Evolutionary conservation across 345 rosid species (phyloP), one percentile per base, ranked within the genome.

Genomic region (Boechera retrofracta): DNA sequence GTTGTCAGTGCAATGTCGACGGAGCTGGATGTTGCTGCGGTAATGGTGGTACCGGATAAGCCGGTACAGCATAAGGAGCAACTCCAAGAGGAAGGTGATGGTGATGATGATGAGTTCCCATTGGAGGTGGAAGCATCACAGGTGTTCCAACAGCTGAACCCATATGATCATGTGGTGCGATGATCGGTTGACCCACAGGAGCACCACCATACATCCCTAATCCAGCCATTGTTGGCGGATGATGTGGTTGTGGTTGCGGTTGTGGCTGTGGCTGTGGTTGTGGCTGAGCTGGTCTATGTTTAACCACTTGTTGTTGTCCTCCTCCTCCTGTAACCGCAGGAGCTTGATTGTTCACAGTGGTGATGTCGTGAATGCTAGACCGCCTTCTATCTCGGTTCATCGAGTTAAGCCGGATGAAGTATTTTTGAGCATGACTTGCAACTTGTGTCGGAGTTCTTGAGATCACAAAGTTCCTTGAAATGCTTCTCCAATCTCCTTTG

Each of bases 401-500:
- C 0, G 98, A 91, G 81, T 88, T 89, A 45, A 89, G 80, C 26
- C 98, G 67, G 55, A 93, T 89, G 85, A 91, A 93, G 82, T 93
- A 93, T 66, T 93, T 93, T 10, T 93, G 97, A 39, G 98, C 98
- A 84, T 93, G 98, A 31, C 98, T 93, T 2, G 98, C 98, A 21
- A 93, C 98, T 79, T 93, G 98, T 5, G 98, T 91, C 0, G 98
- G 98, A 2, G 98, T 93, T 74, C 98, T 88, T 63, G 98, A 88
- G 60, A 87, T 83, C 26, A 93, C 98, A 66, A 84, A 91, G 81
- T 89, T 91, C 69, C 98, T 87, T 9, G 98, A 89, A 72, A 94
- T 94, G 91, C 96, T 94, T 75, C 97, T 89, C 98, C 98, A 94
- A 78, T 94, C 98, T 60, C 98, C 98, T 85, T 94, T 94, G 55